These are phyloP conservation scores for Colletotrichum sansevieriae DNA, from an alignment of 2,329 filamentous ascomycete genomes.

Conservation along the genomic window DNA sequence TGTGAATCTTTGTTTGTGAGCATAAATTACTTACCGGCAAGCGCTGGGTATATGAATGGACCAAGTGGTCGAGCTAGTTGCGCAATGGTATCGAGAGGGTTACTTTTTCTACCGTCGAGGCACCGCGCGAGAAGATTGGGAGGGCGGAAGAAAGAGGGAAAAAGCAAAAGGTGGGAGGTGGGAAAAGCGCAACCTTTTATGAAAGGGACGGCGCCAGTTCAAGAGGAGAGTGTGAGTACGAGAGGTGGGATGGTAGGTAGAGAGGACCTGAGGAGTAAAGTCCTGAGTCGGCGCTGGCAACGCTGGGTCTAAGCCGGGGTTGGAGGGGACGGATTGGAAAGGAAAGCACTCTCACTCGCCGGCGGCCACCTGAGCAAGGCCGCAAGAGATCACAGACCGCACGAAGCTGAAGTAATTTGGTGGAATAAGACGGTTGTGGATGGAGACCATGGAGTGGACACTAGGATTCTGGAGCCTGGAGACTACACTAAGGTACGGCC, in stretches of 20 bases:
- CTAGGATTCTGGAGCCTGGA: constrained; percentile 17
- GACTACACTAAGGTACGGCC: background rate
- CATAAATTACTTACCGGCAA: constrained; percentile 34
- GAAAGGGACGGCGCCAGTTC: constrained; percentile 28
- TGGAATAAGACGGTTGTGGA: constrained; percentile 32
- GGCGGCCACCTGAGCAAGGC: constrained; percentile 27
- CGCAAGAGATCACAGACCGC: constrained; percentile 13
- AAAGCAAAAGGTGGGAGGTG: constrained; percentile 25
- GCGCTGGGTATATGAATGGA: constrained; percentile 23
- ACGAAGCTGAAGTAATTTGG: constrained; percentile 31
- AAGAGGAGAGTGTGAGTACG: constrained; percentile 23
- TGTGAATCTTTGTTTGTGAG: constrained; percentile 19
- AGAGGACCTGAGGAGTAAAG: constrained; percentile 20
- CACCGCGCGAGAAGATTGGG: constrained; percentile 39
- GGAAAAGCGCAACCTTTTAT: constrained; percentile 40
- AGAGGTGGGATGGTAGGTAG: constrained; percentile 22
- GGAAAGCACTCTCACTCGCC: constrained; percentile 14
- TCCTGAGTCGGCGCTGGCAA: constrained; percentile 41
- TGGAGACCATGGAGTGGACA: constrained; percentile 33
- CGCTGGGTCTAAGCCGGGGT: constrained; percentile 34
- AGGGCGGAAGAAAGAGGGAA: constrained; percentile 37
- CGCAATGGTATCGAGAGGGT: constrained; percentile 42
- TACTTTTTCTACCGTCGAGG: constrained; percentile 41
- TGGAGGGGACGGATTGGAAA: constrained; percentile 13
- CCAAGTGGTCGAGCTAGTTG: constrained; percentile 29